A percentile compares a stretch with the other conserved stretches of the same genome.
Evolutionary conservation across 768 basidiomycete species (phyloP).

Genomic region (Trametes villosa): DNA sequence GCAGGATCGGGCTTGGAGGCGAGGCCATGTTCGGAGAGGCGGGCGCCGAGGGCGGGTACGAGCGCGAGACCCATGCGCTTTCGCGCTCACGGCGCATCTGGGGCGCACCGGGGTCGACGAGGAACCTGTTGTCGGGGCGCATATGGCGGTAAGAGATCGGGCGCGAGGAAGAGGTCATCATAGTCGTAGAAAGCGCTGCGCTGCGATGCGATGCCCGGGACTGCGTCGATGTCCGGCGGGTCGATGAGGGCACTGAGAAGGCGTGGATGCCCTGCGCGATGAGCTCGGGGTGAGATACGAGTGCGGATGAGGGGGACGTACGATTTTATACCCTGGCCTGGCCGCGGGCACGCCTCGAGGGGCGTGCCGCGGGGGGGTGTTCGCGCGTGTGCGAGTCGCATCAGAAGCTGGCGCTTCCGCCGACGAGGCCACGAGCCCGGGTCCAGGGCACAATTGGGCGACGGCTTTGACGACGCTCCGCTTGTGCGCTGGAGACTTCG

Average conservation of each 20-base stretch:
- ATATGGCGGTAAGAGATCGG: slow-evolving; percentile 14
- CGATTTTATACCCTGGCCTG: slow-evolving; percentile 20
- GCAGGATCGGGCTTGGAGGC: slow-evolving; percentile 18
- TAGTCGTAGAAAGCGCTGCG: neutral
- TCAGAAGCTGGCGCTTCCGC: slow-evolving; percentile 21
- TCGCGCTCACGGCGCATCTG: slow-evolving; percentile 15
- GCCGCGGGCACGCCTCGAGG: slow-evolving; percentile 21
- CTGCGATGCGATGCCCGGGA: neutral
- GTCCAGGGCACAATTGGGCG: neutral
- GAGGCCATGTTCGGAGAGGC: slow-evolving; percentile 16
- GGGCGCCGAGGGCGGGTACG: slow-evolving; percentile 16
- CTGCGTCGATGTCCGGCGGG: neutral
- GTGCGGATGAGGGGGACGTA: neutral
- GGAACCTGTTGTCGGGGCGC: slow-evolving; percentile 15
- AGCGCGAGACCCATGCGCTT: slow-evolving; percentile 16
- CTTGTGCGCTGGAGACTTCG: no score
- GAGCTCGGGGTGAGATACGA: slow-evolving; percentile 15
- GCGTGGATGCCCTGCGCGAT: slow-evolving; percentile 1
- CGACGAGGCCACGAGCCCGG: neutral
- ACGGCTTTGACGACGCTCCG: no score
- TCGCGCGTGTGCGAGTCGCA: slow-evolving; percentile 14
- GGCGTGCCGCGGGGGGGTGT: slow-evolving; percentile 23
- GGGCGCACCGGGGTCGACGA: slow-evolving; percentile 13
- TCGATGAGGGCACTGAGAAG: neutral
- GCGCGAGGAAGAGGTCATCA: slow-evolving; percentile 16